Evolutionary conservation across 2,329 filamentous ascomycete genomes (phyloP).

Genomic region (Didymellaceae sp.): DNA sequence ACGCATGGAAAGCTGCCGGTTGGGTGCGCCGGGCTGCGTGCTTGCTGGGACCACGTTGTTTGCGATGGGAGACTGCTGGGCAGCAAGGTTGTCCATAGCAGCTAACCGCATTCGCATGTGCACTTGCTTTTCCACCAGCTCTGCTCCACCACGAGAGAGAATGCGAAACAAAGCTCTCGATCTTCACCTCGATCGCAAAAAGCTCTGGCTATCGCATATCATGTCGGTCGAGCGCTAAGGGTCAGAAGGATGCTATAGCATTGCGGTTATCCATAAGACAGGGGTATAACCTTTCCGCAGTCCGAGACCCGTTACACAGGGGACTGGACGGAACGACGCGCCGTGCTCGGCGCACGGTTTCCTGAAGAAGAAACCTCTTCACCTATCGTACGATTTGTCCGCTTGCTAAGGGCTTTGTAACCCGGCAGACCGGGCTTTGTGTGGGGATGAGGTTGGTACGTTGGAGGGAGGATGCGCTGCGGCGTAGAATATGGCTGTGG

Average conservation of each 20-base stretch:
- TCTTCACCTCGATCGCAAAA: neutral
- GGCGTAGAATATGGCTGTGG: neutral
- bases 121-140: neutral
- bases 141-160: neutral
- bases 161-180: neutral
- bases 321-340: slow-evolving; percentile 2
- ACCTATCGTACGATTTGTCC: slow-evolving; percentile 1
- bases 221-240: neutral
- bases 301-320: slow-evolving; percentile 6
- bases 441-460: neutral
- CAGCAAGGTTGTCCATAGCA: slow-evolving; percentile 2
- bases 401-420: neutral
- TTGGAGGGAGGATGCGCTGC: neutral
- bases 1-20: slow-evolving; percentile 41
- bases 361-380: neutral
- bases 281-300: slow-evolving; percentile 4
- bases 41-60: slow-evolving; percentile 34
- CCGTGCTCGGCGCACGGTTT: slow-evolving; percentile 6
- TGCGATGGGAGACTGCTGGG: neutral
- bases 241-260: neutral
- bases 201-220: neutral
- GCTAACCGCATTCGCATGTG: neutral
- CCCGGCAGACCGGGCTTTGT: neutral
- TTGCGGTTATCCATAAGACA: neutral
- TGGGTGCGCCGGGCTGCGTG: slow-evolving; percentile 28